Percentiles rank a stretch among this genome's conserved stretches.
phyloP scores from a whole-genome alignment of 306 rosid species.

The Castanopsis chinensis region DNA sequence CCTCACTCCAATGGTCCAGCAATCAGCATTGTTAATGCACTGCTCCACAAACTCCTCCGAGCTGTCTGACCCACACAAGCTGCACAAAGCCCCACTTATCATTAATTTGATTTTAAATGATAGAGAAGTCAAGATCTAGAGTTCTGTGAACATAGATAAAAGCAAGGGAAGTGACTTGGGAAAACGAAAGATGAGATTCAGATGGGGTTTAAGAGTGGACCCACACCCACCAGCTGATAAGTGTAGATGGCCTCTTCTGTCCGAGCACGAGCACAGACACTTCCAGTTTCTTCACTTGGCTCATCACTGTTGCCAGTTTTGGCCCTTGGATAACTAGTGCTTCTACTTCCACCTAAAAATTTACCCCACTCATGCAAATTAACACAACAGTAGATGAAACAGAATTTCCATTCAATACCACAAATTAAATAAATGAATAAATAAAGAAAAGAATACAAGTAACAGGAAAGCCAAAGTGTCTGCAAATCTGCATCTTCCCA shows the following conservation, averaged over 20 bases:
- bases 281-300: conserved; percentile 93
- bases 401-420: not conserved
- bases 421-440: not conserved
- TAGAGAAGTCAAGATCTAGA: not conserved
- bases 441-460: not conserved
- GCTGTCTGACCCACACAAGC: conserved; percentile 67
- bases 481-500: conserved; percentile 17
- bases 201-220: conserved; percentile 17
- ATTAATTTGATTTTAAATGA: not conserved
- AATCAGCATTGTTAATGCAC: conserved; percentile 79
- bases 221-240: conserved; percentile 84
- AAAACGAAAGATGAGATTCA: not conserved
- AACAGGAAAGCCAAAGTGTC: conserved; percentile 26
- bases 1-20: conserved; percentile 93
- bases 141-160: not conserved
- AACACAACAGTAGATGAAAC: not conserved
- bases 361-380: conserved; percentile 4
- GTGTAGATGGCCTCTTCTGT: conserved; percentile 70
- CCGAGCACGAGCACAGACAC: conserved; percentile 88
- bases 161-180: not conserved
- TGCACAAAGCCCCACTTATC: conserved; percentile 26
- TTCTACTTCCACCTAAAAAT: conserved; percentile 82
- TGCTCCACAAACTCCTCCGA: conserved; percentile 76
- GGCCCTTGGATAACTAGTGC: conserved; percentile 89
- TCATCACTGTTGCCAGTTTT: conserved; percentile 63